These are phyloP conservation scores for Panus rudis DNA, from an alignment of 768 basidiomycete genomes.

Conservation along the genomic window DNA sequence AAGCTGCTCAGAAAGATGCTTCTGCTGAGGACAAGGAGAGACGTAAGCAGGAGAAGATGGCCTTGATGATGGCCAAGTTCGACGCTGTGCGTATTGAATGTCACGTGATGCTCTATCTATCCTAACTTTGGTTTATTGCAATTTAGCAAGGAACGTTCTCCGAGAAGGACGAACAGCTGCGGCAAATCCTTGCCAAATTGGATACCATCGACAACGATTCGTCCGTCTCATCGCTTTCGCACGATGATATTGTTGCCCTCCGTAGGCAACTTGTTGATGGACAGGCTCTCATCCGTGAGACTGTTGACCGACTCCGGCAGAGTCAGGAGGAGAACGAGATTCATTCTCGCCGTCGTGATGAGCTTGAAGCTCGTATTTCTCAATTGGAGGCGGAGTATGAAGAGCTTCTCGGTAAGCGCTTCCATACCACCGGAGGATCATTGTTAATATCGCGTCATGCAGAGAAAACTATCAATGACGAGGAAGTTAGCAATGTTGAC, in stretches of 20 bases:
- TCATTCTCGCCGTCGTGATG: conserved; percentile 72
- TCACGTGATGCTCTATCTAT: neutral
- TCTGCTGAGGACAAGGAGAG: conserved; percentile 97
- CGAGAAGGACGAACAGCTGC: conserved; percentile 91
- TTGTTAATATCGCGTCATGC: no score
- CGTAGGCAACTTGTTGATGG: conserved; percentile 86
- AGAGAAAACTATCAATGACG: conserved; percentile 92
- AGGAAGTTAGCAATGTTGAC: conserved; percentile 79
- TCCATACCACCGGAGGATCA: no score
- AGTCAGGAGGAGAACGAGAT: conserved; percentile 91
- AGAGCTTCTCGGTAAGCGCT: conserved; percentile 76
- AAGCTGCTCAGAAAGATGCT: conserved; percentile 74
- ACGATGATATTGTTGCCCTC: conserved; percentile 76
- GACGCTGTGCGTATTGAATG: conserved; percentile 66
- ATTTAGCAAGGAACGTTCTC: conserved; percentile 85
- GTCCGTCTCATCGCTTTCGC: conserved; percentile 48
- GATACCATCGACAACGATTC: conserved; percentile 68
- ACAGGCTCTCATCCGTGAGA: conserved; percentile 79
- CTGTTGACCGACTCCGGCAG: conserved; percentile 82
- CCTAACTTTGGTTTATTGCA: neutral
- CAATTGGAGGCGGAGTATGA: conserved; percentile 92
- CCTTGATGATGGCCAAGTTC: conserved; percentile 98
- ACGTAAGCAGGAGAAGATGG: conserved; percentile 99
- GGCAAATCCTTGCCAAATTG: conserved; percentile 75
- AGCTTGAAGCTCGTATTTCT: conserved; percentile 76